phyloP scores from a whole-genome alignment of 2,329 filamentous ascomycete genomes.

The Xylaria sp. region DNA sequence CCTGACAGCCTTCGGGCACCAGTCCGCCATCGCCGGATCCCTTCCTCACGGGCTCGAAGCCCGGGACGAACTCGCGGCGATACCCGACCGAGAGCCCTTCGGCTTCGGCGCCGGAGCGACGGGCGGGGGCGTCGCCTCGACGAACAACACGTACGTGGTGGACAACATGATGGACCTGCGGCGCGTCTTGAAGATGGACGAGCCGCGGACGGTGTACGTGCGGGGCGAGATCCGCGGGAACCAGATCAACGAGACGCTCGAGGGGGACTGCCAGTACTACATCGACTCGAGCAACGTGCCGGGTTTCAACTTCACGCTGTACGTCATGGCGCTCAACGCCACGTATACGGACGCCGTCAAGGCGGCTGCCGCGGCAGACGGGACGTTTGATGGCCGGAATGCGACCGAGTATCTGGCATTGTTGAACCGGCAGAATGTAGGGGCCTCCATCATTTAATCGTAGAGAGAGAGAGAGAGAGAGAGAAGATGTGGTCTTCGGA shows the following conservation, averaged over 20 bases:
- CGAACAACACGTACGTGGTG: conserved; percentile 36
- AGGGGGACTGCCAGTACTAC: conserved; percentile 37
- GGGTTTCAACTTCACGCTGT: conserved; percentile 39
- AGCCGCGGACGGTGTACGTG: conserved; percentile 38
- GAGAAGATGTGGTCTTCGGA: background rate
- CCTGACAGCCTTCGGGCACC: conserved; percentile 15
- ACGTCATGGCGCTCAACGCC: conserved; percentile 37
- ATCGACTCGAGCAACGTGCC: conserved; percentile 37
- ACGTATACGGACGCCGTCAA: conserved; percentile 39
- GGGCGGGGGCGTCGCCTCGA: conserved; percentile 28
- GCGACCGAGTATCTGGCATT: conserved; percentile 39
- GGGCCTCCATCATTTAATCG: conserved; percentile 1
- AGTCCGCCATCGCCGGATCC: conserved; percentile 1
- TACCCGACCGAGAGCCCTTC: conserved; percentile 39
- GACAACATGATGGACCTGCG: conserved; percentile 41
- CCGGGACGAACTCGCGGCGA: background rate
- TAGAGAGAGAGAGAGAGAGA: no score
- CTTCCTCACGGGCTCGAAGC: background rate
- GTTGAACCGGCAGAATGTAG: conserved; percentile 38
- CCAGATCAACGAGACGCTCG: conserved; percentile 37
- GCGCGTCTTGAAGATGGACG: conserved; percentile 27
- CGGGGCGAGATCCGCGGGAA: conserved; percentile 36
- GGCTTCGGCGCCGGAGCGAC: conserved; percentile 37
- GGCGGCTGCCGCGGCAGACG: conserved; percentile 25
- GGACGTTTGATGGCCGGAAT: conserved; percentile 38